Evolutionary conservation across 1,284 basidiomycete species (phyloP).

Genomic region (Mycosarcoma maydis): DNA sequence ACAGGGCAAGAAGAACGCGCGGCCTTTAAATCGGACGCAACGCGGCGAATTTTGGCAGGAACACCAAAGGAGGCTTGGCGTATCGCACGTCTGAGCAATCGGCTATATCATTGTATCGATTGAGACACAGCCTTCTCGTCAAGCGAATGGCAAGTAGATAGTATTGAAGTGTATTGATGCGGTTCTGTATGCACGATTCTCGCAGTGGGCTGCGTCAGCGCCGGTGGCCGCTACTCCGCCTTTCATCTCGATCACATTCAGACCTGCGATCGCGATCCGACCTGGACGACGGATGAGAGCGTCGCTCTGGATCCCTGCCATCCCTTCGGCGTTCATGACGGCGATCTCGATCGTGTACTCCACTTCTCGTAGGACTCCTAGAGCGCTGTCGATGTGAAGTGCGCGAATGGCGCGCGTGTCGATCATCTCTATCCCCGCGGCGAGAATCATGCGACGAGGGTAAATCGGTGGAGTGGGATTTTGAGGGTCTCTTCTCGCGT

Average conservation of each 20-base stretch:
- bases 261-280: constrained; percentile 45
- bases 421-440: constrained; percentile 42
- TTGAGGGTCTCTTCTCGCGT: constrained; percentile 22
- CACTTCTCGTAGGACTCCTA: constrained; percentile 8
- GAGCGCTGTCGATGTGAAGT: constrained; percentile 23
- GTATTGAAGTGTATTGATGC: too few relatives aligned
- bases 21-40: constrained; percentile 6
- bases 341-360: constrained; percentile 39
- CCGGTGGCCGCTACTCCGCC: constrained; percentile 13
- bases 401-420: constrained; percentile 39
- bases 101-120: not conserved
- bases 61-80: not conserved
- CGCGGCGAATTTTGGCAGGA: not conserved
- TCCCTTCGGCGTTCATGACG: constrained; percentile 25
- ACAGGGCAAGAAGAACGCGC: constrained; percentile 15
- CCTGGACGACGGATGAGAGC: constrained; percentile 20
- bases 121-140: not conserved
- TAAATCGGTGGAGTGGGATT: constrained; percentile 8
- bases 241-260: constrained; percentile 29
- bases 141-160: too few relatives aligned
- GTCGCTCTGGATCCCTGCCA: constrained; percentile 7
- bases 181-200: too few relatives aligned
- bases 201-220: constrained; percentile 14
- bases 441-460: constrained; percentile 23
- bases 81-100: constrained; percentile 15